phyloP scores from a whole-genome alignment of 2,329 filamentous ascomycete species.

The Leptographium lundbergii region DNA sequence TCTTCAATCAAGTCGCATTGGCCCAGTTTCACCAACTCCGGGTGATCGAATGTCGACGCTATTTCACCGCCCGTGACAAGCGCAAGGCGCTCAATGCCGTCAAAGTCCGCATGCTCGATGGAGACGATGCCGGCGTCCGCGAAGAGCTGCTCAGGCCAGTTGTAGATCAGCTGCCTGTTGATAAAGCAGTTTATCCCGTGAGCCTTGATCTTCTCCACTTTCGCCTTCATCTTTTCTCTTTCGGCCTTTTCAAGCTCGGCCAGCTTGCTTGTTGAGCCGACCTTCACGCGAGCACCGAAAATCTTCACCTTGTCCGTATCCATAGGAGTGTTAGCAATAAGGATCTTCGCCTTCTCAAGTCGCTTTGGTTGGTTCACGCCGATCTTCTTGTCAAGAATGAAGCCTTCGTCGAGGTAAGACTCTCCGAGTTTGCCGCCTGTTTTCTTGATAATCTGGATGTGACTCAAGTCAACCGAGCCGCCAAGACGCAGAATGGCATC shows the following conservation, averaged over 20 bases:
- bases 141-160: constrained; percentile 99
- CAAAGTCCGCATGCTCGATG: constrained; percentile 98
- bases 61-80: constrained; percentile 96
- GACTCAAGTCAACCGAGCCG: constrained; percentile 83
- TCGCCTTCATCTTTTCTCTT: constrained; percentile 98
- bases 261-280: constrained; percentile 88
- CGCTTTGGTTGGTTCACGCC: constrained; percentile 97
- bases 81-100: constrained; percentile 89
- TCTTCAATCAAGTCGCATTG: constrained; percentile 95
- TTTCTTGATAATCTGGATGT: constrained; percentile 99
- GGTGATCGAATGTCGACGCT: constrained; percentile 93
- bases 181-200: constrained; percentile 99
- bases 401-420: constrained; percentile 94
- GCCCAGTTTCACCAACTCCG: constrained; percentile 90
- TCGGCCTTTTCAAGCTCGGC: constrained; percentile 98
- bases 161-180: constrained; percentile 98
- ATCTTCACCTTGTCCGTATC: constrained; percentile 99
- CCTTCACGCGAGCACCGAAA: constrained; percentile 93
- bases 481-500: constrained; percentile 86
- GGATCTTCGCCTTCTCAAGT: constrained; percentile 93
- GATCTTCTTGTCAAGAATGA: constrained; percentile 98
- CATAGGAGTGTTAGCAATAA: constrained; percentile 97
- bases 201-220: constrained; percentile 97
- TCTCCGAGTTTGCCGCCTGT: constrained; percentile 93
- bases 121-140: constrained; percentile 96